phyloP scores from a whole-genome alignment of 495 filamentous ascomycete species.

The Penicillium crystallinum region DNA sequence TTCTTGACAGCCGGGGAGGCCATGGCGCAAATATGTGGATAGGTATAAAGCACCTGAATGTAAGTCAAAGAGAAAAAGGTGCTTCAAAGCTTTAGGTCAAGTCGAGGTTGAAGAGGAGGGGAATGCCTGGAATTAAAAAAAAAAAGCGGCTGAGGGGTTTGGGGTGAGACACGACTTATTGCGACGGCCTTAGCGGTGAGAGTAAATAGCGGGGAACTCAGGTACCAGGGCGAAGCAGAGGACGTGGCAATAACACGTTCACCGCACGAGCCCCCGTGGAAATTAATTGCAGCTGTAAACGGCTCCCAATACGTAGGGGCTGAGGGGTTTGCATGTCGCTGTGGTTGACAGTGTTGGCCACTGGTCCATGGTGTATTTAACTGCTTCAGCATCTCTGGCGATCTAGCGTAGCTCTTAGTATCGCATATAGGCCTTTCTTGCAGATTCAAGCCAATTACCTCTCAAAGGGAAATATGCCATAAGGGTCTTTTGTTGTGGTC shows the following conservation, averaged over 20 bases:
- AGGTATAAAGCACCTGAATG: neutral
- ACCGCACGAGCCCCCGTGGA: conserved; percentile 8
- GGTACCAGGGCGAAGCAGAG: neutral
- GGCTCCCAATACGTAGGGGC: no score
- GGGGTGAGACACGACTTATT: conserved; percentile 30
- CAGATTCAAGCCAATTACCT: no score
- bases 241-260: conserved; percentile 14
- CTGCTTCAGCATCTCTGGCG: no score
- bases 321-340: no score
- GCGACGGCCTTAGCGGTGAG: conserved; percentile 34
- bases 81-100: neutral
- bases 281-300: conserved; percentile 9
- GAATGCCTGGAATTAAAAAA: conserved; percentile 17
- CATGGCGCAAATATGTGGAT: conserved; percentile 28
- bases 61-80: neutral
- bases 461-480: no score
- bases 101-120: conserved; percentile 6
- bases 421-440: no score
- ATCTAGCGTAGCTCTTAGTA: no score
- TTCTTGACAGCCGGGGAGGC: conserved; percentile 42
- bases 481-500: no score
- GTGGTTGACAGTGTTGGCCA: no score
- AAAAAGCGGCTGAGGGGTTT: conserved; percentile 29
- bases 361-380: no score
- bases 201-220: conserved; percentile 20